These are phyloP conservation scores for Fagus crenata DNA, from an alignment of 306 rosid species.

Conservation along the genomic window DNA sequence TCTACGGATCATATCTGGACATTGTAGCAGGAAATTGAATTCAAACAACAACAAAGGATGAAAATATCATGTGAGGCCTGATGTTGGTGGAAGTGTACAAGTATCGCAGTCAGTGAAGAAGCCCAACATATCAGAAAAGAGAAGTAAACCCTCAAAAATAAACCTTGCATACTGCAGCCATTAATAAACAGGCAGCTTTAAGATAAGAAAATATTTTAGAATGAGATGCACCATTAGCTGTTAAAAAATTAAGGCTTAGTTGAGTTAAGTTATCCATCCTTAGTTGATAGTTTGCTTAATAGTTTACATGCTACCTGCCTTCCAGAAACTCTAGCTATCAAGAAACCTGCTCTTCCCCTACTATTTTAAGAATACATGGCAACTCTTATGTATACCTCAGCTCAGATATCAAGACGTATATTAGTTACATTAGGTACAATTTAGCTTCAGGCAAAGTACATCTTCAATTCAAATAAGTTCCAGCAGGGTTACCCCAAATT, in stretches of 20 bases:
- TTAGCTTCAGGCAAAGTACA: not conserved
- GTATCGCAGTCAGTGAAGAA: not conserved
- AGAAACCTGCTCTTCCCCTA: not conserved
- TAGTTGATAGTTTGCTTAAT: not conserved
- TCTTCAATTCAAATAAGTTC: slow-evolving; percentile 2
- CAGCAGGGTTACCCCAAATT: slow-evolving; percentile 1
- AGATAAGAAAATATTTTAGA: not conserved
- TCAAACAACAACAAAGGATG: not conserved
- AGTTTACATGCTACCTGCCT: not conserved
- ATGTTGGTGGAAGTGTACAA: not conserved
- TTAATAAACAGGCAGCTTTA: not conserved
- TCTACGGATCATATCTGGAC: not conserved
- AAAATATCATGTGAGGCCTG: not conserved
- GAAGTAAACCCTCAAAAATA: not conserved
- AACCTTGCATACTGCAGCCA: not conserved
- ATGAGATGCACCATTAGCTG: not conserved
- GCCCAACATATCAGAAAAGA: not conserved
- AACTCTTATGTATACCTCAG: not conserved
- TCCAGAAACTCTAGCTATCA: not conserved
- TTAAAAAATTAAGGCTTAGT: not conserved
- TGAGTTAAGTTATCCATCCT: not conserved
- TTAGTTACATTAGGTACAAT: not conserved
- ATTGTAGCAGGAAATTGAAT: not conserved
- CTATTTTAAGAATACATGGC: not conserved
- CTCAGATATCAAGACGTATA: not conserved